These are phyloP conservation scores for Trapa incisa DNA, from an alignment of 345 rosid genomes.

Conservation along the genomic window DNA sequence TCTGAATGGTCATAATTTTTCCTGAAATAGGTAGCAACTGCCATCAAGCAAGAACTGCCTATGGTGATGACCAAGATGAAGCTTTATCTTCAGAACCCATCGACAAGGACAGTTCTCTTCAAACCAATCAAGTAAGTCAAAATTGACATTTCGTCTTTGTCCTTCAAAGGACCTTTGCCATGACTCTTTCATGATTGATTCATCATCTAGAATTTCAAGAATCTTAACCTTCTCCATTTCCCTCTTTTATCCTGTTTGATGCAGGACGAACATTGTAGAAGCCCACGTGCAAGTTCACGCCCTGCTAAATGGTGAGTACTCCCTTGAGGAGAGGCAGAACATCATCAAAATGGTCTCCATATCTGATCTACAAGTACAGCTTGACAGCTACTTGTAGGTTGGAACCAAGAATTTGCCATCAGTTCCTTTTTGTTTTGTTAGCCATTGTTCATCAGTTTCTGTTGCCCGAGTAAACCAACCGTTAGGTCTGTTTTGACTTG, in stretches of 20 bases:
- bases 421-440: not conserved
- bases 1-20: not conserved
- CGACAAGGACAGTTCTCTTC: slow-evolving; percentile 80
- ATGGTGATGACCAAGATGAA: slow-evolving; percentile 70
- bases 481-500: not conserved
- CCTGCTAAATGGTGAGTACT: slow-evolving; percentile 61
- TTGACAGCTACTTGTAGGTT: slow-evolving; percentile 48
- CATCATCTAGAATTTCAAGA: not conserved
- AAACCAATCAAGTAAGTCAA: slow-evolving; percentile 77
- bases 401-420: not conserved
- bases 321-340: slow-evolving; percentile 49
- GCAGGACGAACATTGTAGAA: slow-evolving; percentile 93
- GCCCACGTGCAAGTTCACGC: slow-evolving; percentile 77
- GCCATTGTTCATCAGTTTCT: not conserved
- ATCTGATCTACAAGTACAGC: slow-evolving; percentile 58
- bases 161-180: not conserved
- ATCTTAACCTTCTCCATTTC: too few species aligned
- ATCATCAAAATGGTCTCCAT: slow-evolving; percentile 51
- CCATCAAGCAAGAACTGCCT: slow-evolving; percentile 65
- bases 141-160: not conserved
- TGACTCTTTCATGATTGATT: not conserved
- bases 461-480: not conserved
- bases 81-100: slow-evolving; percentile 77
- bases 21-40: slow-evolving; percentile 50
- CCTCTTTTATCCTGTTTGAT: not conserved